Evolutionary conservation across 192 early-diverging fungal species (phyloP).

Genomic region (Physocladia obscura): DNA sequence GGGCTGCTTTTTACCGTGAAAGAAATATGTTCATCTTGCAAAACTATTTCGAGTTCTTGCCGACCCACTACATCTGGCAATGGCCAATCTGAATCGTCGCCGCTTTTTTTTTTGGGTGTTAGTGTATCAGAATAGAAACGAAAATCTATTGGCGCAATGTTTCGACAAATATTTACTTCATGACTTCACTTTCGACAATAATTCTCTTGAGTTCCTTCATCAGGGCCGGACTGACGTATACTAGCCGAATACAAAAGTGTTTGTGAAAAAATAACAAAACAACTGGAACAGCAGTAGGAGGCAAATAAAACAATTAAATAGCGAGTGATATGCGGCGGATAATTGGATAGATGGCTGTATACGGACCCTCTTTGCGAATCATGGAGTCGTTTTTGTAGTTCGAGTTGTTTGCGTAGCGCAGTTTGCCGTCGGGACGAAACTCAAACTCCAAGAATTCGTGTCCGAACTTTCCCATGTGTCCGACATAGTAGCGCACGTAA

Average conservation of each 20-base stretch:
- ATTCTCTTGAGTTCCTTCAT: constrained; percentile 88
- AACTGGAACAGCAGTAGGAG: no score
- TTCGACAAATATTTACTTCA: constrained; percentile 58
- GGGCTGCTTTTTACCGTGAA: constrained; percentile 65
- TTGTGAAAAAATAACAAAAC: neutral
- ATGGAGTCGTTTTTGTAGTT: constrained; percentile 96
- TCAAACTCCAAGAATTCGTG: constrained; percentile 99
- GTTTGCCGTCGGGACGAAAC: constrained; percentile 78
- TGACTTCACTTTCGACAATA: constrained; percentile 83
- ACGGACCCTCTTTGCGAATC: constrained; percentile 85
- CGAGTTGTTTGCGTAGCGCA: constrained; percentile 96
- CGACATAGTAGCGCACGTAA: constrained; percentile 57
- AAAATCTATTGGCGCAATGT: neutral
- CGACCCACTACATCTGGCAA: constrained; percentile 83
- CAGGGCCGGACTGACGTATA: constrained; percentile 75
- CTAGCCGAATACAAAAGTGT: constrained; percentile 41
- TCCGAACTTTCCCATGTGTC: constrained; percentile 92
- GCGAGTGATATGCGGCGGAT: no score
- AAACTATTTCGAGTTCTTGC: constrained; percentile 92
- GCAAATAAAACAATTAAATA: no score
- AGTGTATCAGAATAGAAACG: neutral
- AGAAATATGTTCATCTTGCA: constrained; percentile 88
- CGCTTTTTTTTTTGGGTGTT: constrained; percentile 46
- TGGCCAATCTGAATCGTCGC: constrained; percentile 92
- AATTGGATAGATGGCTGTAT: no score